These are phyloP conservation scores for Solanum hybrid DNA, from an alignment of 305 asterid genomes.

Conservation along the genomic window DNA sequence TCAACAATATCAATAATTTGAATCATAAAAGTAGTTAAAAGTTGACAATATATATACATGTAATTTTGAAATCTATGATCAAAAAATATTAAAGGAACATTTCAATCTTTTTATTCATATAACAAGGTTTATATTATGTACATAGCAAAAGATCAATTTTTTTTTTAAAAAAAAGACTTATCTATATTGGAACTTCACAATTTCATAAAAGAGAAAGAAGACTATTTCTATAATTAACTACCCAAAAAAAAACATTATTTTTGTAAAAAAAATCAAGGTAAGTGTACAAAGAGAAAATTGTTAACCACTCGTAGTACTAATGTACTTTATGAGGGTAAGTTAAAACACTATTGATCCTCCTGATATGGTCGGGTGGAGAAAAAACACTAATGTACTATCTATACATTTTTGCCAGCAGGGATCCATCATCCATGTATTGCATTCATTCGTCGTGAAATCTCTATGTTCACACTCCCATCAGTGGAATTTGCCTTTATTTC, in stretches of 20 bases:
- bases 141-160: neutral
- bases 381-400: neutral
- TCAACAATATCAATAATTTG: neutral
- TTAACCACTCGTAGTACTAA: neutral
- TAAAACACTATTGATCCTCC: neutral
- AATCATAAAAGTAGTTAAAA: neutral
- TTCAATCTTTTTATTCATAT: neutral
- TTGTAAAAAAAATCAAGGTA: neutral
- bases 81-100: neutral
- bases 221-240: neutral
- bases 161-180: neutral
- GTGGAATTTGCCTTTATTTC: neutral
- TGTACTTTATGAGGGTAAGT: neutral
- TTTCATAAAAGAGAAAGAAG: neutral
- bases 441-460: neutral
- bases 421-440: neutral
- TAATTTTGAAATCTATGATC: neutral
- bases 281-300: conserved; percentile 1
- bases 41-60: neutral
- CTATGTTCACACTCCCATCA: neutral
- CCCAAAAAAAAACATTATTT: neutral
- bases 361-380: neutral
- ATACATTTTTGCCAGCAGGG: neutral
- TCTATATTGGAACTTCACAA: neutral
- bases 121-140: neutral